Evolutionary conservation across 495 filamentous ascomycete species (phyloP).

Genomic region (Neurospora discreta): DNA sequence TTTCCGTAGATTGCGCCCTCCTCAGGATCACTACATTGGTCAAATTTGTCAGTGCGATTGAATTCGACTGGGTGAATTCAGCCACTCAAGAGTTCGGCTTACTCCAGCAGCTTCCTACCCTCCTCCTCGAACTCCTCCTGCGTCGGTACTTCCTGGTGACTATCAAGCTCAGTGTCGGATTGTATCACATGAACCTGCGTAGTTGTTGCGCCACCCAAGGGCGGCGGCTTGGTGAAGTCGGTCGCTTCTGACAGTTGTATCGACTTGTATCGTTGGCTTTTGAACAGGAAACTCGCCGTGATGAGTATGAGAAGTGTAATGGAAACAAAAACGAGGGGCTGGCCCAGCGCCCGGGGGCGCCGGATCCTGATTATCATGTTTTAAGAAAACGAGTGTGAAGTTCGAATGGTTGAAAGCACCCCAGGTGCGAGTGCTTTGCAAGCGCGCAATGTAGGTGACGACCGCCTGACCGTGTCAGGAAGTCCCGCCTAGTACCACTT

Average conservation of each 20-base stretch:
- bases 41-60: constrained; percentile 1
- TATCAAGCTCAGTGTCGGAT: background rate
- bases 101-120: constrained; percentile 26
- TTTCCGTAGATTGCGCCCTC: constrained; percentile 35
- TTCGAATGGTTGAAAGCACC: background rate
- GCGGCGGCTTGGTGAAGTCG: background rate
- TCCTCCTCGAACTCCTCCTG: constrained; percentile 31
- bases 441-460: background rate
- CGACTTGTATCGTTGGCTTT: background rate
- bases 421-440: background rate
- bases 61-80: background rate
- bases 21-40: constrained; percentile 14
- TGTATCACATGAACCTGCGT: background rate
- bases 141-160: constrained; percentile 1
- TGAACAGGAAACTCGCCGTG: background rate
- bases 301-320: background rate
- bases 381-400: background rate
- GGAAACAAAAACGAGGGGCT: background rate
- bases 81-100: constrained; percentile 6
- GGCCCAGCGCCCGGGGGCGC: background rate
- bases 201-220: background rate
- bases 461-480: background rate
- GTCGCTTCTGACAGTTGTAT: background rate
- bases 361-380: background rate
- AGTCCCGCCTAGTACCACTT: background rate